Percentiles rank a stretch among this genome's conserved stretches.
phyloP scores from a whole-genome alignment of 1,139 yeast species.

The Pichia sp. region DNA sequence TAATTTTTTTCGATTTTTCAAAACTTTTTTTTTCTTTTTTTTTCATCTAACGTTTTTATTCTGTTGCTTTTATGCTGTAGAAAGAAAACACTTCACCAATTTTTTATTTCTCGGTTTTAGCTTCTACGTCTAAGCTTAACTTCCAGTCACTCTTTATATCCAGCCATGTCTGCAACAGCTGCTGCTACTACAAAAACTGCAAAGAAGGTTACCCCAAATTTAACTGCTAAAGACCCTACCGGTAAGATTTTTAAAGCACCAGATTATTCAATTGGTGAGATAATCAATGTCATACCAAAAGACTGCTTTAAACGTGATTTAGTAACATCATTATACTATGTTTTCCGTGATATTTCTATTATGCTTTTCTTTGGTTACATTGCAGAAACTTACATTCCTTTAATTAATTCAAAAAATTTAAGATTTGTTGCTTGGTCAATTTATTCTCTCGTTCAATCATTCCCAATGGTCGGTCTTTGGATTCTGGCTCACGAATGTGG shows the following conservation, averaged over 20 bases:
- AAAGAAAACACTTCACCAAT: no score
- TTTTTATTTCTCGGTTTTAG: no score
- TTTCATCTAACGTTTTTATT: no score
- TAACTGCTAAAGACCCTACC: constrained; percentile 48
- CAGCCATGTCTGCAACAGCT: background rate
- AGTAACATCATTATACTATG: constrained; percentile 52
- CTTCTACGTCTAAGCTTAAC: background rate
- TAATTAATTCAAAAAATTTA: constrained; percentile 36
- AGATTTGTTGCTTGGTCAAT: constrained; percentile 54
- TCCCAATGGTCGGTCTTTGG: constrained; percentile 76
- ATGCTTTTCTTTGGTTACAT: constrained; percentile 45
- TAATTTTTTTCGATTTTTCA: no score
- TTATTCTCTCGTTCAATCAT: constrained; percentile 34
- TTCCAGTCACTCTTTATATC: background rate
- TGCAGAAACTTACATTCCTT: constrained; percentile 50
- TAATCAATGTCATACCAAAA: constrained; percentile 65
- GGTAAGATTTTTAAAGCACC: constrained; percentile 70
- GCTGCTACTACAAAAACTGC: background rate
- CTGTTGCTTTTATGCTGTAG: no score
- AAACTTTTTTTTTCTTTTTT: no score
- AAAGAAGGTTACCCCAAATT: constrained; percentile 11
- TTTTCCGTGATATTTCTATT: constrained; percentile 54
- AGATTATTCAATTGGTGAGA: constrained; percentile 66
- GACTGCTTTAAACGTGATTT: constrained; percentile 68
- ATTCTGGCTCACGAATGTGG: constrained; percentile 89